These are phyloP conservation scores for Pythium scleroteichum DNA, from an alignment of 352 stramenopile species.

Conservation along the genomic window DNA sequence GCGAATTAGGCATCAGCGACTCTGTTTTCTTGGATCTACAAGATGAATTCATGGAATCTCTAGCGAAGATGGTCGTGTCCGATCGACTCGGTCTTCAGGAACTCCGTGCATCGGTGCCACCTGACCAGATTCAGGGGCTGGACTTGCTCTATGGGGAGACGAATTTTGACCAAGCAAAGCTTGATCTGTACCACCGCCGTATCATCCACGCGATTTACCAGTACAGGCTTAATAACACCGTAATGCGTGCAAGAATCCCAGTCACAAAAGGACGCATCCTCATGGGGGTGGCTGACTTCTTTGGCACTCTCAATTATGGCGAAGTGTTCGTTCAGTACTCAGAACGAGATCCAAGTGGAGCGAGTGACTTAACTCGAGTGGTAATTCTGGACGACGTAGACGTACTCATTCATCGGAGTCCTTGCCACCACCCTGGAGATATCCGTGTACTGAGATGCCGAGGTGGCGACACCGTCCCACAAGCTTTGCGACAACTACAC, in stretches of 20 bases:
- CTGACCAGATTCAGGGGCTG: conserved; percentile 26
- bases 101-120: conserved; percentile 11
- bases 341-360: conserved; percentile 36
- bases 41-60: conserved; percentile 60
- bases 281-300: conserved; percentile 86
- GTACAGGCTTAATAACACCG: conserved; percentile 69
- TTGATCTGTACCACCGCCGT: conserved; percentile 23
- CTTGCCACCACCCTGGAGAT: conserved; percentile 78
- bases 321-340: conserved; percentile 82
- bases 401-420: conserved; percentile 73
- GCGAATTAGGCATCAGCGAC: conserved; percentile 58
- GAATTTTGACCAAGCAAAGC: conserved; percentile 1
- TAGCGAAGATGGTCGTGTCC: conserved; percentile 57
- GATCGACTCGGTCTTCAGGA: conserved; percentile 47
- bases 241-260: conserved; percentile 72
- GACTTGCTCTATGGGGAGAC: conserved; percentile 22
- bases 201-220: conserved; percentile 62
- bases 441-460: conserved; percentile 63
- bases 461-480: conserved; percentile 37
- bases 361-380: conserved; percentile 13
- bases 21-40: conserved; percentile 69
- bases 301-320: conserved; percentile 58
- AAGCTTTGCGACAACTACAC: conserved; percentile 42
- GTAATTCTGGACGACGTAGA: conserved; percentile 40
- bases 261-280: conserved; percentile 64